Conservation (phyloP, 257 asterid genomes). For the Striga asiatica region DNA sequence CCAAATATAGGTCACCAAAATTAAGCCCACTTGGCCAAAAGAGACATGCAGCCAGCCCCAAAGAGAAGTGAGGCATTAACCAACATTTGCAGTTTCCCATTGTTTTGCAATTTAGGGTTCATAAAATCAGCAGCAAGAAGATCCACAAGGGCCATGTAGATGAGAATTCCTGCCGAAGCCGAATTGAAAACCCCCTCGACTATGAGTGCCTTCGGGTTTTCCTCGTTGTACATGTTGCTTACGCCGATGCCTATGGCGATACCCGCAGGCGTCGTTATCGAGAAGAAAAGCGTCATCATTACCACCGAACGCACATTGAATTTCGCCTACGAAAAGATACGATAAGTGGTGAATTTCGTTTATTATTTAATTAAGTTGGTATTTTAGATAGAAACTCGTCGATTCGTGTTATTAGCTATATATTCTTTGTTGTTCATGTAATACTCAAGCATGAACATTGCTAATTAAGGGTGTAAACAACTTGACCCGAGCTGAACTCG, state of each 20-base stretch:
- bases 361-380: no score
- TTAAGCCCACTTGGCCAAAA: constrained; percentile 34
- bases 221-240: constrained; percentile 22
- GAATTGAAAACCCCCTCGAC: constrained; percentile 26
- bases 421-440: no score
- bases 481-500: no score
- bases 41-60: constrained; percentile 39
- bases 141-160: constrained; percentile 33
- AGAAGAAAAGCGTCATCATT: constrained; percentile 24
- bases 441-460: no score
- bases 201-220: constrained; percentile 18
- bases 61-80: constrained; percentile 27
- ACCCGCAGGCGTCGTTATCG: constrained; percentile 24
- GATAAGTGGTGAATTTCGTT: no score
- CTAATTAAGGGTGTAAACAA: no score
- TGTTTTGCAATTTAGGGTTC: constrained; percentile 24
- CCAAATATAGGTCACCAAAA: no score
- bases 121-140: constrained; percentile 31
- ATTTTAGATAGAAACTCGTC: no score
- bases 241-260: constrained; percentile 29
- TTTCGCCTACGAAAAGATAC: constrained; percentile 22
- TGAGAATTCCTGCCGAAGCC: constrained; percentile 30
- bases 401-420: no score
- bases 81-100: constrained; percentile 20
- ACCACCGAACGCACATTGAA: constrained; percentile 14